Evolutionary conservation across 257 asterid genomes (phyloP).

Genomic region (Fraxinus cuspidata): DNA sequence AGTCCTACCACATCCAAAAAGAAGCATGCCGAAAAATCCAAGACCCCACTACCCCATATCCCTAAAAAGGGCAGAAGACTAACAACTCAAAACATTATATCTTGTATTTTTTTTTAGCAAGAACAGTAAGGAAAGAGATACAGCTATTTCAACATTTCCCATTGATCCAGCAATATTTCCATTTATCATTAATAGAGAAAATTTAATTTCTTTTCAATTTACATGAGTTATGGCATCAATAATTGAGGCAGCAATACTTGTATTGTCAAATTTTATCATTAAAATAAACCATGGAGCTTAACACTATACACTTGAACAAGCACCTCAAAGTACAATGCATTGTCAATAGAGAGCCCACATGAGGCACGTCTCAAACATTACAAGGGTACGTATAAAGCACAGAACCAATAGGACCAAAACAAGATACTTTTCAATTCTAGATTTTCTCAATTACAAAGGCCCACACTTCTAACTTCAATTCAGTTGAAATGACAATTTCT

Average conservation of each 20-base stretch:
- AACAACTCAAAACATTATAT: not conserved
- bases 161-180: not conserved
- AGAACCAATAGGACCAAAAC: constrained; percentile 15
- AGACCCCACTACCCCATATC: not conserved
- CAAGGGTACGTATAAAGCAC: not conserved
- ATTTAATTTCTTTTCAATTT: not conserved
- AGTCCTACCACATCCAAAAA: not conserved
- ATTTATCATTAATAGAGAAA: not conserved
- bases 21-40: not conserved
- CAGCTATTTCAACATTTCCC: not conserved
- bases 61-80: not conserved
- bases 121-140: not conserved
- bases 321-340: constrained; percentile 13
- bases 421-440: not conserved
- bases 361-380: not conserved
- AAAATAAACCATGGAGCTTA: constrained; percentile 6
- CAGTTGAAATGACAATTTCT: not conserved
- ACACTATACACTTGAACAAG: constrained; percentile 9
- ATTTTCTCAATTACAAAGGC: constrained; percentile 10
- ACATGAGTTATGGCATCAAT: not conserved
- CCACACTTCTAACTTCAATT: not conserved
- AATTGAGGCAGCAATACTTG: not conserved
- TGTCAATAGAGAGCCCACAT: constrained; percentile 1
- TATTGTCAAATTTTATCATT: not conserved
- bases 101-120: not conserved